Percentiles rank a stretch among this genome's conserved stretches.
phyloP scores from a whole-genome alignment of 192 early-diverging fungal genomes.

The Piromyces finnis region DNA sequence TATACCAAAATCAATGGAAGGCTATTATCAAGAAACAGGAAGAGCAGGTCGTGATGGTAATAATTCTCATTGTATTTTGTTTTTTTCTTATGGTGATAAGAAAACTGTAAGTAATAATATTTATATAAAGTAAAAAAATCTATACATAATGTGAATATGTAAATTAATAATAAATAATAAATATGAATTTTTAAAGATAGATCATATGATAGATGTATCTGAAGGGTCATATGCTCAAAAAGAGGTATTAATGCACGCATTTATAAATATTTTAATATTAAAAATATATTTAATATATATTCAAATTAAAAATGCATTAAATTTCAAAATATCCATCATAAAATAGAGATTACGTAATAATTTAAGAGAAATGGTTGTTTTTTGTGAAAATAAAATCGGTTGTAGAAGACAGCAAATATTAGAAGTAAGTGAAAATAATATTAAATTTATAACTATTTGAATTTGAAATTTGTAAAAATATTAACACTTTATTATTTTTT shows the following conservation, averaged over 20 bases:
- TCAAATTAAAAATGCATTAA: too few relatives aligned
- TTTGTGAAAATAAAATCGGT: conserved; percentile 70
- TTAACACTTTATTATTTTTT: neutral
- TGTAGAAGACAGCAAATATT: conserved; percentile 79
- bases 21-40: conserved; percentile 94
- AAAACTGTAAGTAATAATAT: conserved; percentile 9
- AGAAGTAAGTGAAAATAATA: conserved; percentile 7
- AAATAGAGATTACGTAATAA: conserved; percentile 27
- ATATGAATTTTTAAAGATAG: conserved; percentile 16
- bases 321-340: too few relatives aligned
- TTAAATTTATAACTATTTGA: too few relatives aligned
- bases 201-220: conserved; percentile 61
- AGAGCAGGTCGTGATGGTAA: conserved; percentile 87
- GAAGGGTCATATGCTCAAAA: conserved; percentile 71
- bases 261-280: too few relatives aligned
- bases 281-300: too few relatives aligned
- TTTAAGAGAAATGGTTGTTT: conserved; percentile 32
- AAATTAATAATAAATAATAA: neutral
- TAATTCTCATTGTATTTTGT: conserved; percentile 65
- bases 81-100: conserved; percentile 61
- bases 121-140: neutral
- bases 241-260: conserved; percentile 17
- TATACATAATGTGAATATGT: neutral
- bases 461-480: too few relatives aligned
- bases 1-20: conserved; percentile 76